These are phyloP conservation scores for Capniomyces stellatus DNA, from an alignment of 371 early-diverging fungal genomes.

Conservation along the genomic window DNA sequence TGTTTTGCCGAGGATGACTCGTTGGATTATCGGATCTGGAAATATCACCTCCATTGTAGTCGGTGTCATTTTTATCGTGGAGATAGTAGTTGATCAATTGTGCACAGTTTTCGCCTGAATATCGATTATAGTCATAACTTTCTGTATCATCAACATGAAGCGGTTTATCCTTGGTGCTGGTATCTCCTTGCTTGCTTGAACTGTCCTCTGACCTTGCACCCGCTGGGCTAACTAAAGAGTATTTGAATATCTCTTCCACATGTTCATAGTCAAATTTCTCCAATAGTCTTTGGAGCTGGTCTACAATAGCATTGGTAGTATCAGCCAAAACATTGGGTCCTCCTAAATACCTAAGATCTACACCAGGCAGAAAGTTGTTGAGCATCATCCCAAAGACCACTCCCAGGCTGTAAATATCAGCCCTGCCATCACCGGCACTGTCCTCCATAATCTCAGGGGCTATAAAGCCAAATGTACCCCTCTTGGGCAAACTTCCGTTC, in stretches of 20 bases:
- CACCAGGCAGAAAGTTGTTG: conserved; percentile 33
- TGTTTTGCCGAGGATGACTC: neutral
- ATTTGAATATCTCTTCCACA: no score
- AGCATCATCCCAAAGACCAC: conserved; percentile 44
- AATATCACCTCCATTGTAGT: neutral
- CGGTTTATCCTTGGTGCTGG: neutral
- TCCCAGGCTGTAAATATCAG: conserved; percentile 47
- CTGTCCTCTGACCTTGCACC: no score
- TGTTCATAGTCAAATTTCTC: neutral
- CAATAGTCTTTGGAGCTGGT: conserved; percentile 17
- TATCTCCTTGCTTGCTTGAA: no score
- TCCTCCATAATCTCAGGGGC: conserved; percentile 46
- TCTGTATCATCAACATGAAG: neutral
- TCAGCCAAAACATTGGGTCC: conserved; percentile 33
- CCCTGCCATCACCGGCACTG: conserved; percentile 23
- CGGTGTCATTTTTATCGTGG: neutral
- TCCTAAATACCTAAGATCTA: conserved; percentile 36
- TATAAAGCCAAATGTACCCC: conserved; percentile 63
- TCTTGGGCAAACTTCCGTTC: conserved; percentile 20
- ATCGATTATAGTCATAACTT: neutral
- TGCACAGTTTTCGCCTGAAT: neutral
- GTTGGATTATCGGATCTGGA: neutral
- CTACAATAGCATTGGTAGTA: conserved; percentile 30
- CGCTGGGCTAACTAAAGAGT: no score
- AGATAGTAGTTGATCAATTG: neutral